phyloP scores from a whole-genome alignment of 2,329 filamentous ascomycete genomes.

The Cadophora malorum region DNA sequence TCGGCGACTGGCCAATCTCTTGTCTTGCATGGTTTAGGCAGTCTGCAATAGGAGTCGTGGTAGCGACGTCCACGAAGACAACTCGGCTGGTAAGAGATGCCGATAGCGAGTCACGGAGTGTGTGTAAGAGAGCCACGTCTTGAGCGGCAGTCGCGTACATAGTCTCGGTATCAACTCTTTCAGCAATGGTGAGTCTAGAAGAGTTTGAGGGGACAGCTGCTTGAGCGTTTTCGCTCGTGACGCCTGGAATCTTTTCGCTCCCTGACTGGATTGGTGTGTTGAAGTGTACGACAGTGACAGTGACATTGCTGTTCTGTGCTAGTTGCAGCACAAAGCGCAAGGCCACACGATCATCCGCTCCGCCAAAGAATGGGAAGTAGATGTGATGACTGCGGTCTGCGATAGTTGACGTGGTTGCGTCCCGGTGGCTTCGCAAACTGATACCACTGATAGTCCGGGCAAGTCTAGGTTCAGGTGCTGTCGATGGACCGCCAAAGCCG shows the following conservation, averaged over 20 bases:
- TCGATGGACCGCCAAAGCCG: slow-evolving; percentile 59
- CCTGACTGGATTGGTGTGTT: slow-evolving; percentile 40
- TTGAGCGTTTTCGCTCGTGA: slow-evolving; percentile 18
- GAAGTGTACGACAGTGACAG: slow-evolving; percentile 75
- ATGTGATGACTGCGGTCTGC: slow-evolving; percentile 79
- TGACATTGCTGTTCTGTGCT: slow-evolving; percentile 78
- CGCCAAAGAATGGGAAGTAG: slow-evolving; percentile 87
- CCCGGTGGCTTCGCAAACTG: slow-evolving; percentile 64
- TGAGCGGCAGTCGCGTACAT: slow-evolving; percentile 37
- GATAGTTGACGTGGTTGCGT: slow-evolving; percentile 63
- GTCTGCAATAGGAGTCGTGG: slow-evolving; percentile 49
- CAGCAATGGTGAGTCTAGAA: slow-evolving; percentile 32
- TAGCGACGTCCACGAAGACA: slow-evolving; percentile 59
- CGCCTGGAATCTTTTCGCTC: slow-evolving; percentile 30
- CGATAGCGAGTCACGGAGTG: slow-evolving; percentile 62
- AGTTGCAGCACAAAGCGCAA: slow-evolving; percentile 84
- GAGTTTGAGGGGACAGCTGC: slow-evolving; percentile 19
- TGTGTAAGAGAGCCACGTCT: slow-evolving; percentile 59
- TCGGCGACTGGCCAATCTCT: slow-evolving; percentile 64
- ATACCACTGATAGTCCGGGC: slow-evolving; percentile 59
- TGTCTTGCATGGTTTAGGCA: slow-evolving; percentile 58
- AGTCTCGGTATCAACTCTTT: slow-evolving; percentile 37
- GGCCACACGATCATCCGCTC: slow-evolving; percentile 79
- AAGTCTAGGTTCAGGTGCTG: slow-evolving; percentile 49
- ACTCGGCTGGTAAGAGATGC: slow-evolving; percentile 58